phyloP scores from a whole-genome alignment of 2,329 filamentous ascomycete species.

The Fusarium sp. region DNA sequence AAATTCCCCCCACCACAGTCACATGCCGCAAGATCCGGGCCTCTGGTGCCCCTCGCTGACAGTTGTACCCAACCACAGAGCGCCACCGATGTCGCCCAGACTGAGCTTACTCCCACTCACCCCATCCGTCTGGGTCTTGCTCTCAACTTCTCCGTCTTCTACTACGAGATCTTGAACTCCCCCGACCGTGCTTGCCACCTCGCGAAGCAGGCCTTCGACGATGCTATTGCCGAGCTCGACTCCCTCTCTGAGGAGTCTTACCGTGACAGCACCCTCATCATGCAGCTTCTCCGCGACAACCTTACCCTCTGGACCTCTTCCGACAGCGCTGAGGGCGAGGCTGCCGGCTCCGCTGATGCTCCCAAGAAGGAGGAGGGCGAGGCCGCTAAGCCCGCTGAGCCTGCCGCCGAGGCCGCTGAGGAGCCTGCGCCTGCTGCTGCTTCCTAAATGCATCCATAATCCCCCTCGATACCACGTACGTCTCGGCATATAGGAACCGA shows the following conservation, averaged over 20 bases:
- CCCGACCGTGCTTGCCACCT: conserved; percentile 98
- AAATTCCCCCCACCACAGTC: conserved; percentile 37
- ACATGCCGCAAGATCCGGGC: conserved; percentile 49
- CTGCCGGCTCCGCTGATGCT: conserved; percentile 67
- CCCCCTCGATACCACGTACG: conserved; percentile 55
- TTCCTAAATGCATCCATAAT: conserved; percentile 62
- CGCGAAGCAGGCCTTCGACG: conserved; percentile 98
- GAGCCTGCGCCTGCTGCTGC: conserved; percentile 62
- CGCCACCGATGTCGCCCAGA: conserved; percentile 99
- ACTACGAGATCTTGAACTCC: conserved; percentile 99
- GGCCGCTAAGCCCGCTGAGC: conserved; percentile 56
- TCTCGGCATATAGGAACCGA: conserved; percentile 56
- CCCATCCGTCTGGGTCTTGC: conserved; percentile 97
- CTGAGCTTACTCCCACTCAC: conserved; percentile 96
- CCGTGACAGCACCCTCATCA: conserved; percentile 98
- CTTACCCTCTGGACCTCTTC: conserved; percentile 98
- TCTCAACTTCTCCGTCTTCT: conserved; percentile 99
- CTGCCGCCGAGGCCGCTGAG: conserved; percentile 54
- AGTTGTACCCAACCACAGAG: conserved; percentile 95
- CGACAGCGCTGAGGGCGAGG: conserved; percentile 84
- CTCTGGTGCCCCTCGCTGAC: conserved; percentile 72
- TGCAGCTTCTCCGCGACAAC: conserved; percentile 98
- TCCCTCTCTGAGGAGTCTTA: conserved; percentile 98
- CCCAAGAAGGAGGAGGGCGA: conserved; percentile 73
- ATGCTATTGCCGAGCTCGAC: conserved; percentile 97